Percentiles rank a stretch among this genome's conserved stretches.
Evolutionary conservation across 768 basidiomycete species (phyloP).

Genomic region (Aureoboletus auriporus): DNA sequence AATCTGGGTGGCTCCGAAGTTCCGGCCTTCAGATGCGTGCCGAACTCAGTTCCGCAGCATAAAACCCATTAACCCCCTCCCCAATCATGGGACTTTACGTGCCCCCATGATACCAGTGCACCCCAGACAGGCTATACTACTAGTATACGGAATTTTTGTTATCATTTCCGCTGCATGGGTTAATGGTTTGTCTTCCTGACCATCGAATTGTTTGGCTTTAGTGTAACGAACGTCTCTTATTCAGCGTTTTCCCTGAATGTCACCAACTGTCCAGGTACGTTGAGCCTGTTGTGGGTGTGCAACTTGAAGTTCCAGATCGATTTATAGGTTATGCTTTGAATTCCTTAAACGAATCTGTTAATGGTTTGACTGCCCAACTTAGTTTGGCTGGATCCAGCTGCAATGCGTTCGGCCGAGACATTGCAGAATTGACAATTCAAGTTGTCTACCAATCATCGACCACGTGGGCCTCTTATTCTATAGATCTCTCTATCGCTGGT

Average conservation of each 20-base stretch:
- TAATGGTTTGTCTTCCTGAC: neutral
- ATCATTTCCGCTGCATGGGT: neutral
- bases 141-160: neutral
- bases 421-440: conserved; percentile 52
- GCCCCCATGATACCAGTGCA: neutral
- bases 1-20: no score
- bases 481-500: neutral
- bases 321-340: conserved; percentile 49
- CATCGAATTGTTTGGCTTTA: neutral
- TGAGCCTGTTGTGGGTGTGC: neutral
- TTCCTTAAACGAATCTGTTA: conserved; percentile 36
- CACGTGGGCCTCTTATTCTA: conserved; percentile 31
- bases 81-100: neutral
- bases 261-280: conserved; percentile 26
- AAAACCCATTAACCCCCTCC: neutral
- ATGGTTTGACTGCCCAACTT: conserved; percentile 52
- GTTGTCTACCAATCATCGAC: conserved; percentile 57
- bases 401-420: conserved; percentile 60
- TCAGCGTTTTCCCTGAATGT: conserved; percentile 23
- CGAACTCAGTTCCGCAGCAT: neutral
- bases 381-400: conserved; percentile 52
- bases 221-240: neutral
- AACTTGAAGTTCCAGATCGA: neutral
- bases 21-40: no score
- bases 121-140: neutral